Conservation (phyloP, 768 basidiomycete genomes). For the Russula vinacea region DNA sequence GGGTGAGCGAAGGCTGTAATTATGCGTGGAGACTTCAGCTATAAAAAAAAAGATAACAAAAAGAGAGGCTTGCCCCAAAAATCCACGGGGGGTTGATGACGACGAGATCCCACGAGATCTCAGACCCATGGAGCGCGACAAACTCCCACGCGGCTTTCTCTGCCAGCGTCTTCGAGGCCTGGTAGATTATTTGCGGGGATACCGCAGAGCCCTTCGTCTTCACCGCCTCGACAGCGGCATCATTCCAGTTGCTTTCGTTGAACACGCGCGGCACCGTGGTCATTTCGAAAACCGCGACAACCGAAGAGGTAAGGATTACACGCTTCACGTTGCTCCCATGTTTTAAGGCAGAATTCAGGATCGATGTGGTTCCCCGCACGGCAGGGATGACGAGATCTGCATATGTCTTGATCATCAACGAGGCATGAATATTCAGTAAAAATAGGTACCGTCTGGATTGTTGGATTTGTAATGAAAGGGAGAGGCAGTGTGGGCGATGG, state of each 20-base stretch:
- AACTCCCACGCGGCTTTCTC: conserved; percentile 58
- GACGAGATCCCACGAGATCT: conserved; percentile 50
- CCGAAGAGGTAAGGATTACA: conserved; percentile 59
- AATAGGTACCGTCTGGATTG: conserved; percentile 38
- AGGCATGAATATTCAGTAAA: too few relatives aligned
- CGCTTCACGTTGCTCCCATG: conserved; percentile 56
- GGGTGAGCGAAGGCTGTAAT: conserved; percentile 34
- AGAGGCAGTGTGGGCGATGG: conserved; percentile 65
- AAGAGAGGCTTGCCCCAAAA: conserved; percentile 10
- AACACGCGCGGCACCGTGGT: conserved; percentile 27
- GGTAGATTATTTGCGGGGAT: conserved; percentile 46
- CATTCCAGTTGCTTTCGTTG: conserved; percentile 49
- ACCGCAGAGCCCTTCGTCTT: conserved; percentile 50
- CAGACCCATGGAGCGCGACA: conserved; percentile 43
- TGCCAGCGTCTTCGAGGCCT: conserved; percentile 56
- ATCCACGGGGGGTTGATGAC: conserved; percentile 52
- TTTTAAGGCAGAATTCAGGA: conserved; percentile 58
- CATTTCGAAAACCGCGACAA: conserved; percentile 44
- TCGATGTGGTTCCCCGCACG: conserved; percentile 61
- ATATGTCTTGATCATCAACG: neutral
- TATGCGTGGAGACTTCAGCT: neutral
- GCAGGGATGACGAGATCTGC: conserved; percentile 69
- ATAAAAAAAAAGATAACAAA: neutral
- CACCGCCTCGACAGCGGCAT: conserved; percentile 45
- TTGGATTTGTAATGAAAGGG: conserved; percentile 50